Conservation (phyloP, 805 yeast genomes). For the Yarrowia divulgata region DNA sequence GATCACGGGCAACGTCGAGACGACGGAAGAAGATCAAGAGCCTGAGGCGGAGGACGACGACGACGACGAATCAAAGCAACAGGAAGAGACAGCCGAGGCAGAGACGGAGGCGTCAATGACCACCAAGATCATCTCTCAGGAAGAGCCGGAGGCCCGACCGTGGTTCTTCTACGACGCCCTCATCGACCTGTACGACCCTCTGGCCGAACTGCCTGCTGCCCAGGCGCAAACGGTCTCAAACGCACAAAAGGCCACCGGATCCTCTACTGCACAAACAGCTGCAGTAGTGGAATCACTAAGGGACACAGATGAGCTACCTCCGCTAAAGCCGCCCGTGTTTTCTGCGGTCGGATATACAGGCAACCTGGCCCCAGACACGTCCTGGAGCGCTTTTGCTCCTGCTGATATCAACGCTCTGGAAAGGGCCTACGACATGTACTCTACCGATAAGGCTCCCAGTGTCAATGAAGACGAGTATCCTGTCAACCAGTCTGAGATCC, state of each 20-base stretch:
- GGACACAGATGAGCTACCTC: conserved; percentile 19
- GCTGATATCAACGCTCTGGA: conserved; percentile 48
- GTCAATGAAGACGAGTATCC: conserved; percentile 23
- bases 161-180: conserved; percentile 47
- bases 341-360: conserved; percentile 46
- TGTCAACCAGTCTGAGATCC: conserved; percentile 32
- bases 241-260: conserved; percentile 36
- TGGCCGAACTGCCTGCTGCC: conserved; percentile 45
- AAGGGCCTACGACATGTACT: conserved; percentile 42
- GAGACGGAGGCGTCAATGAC: conserved; percentile 4
- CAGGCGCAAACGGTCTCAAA: conserved; percentile 5
- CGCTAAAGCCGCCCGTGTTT: conserved; percentile 43
- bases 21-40: neutral
- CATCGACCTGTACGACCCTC: conserved; percentile 45
- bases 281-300: conserved; percentile 16
- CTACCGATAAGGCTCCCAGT: neutral
- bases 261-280: conserved; percentile 37
- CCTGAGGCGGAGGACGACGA: neutral
- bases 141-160: conserved; percentile 1
- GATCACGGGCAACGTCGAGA: neutral
- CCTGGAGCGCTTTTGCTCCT: conserved; percentile 53
- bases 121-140: conserved; percentile 12
- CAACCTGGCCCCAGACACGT: conserved; percentile 45
- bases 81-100: neutral
- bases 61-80: neutral